Percentiles rank a stretch among this genome's conserved stretches.
phyloP scores from a whole-genome alignment of 441 rosid species.

The Mallotus japonicus region DNA sequence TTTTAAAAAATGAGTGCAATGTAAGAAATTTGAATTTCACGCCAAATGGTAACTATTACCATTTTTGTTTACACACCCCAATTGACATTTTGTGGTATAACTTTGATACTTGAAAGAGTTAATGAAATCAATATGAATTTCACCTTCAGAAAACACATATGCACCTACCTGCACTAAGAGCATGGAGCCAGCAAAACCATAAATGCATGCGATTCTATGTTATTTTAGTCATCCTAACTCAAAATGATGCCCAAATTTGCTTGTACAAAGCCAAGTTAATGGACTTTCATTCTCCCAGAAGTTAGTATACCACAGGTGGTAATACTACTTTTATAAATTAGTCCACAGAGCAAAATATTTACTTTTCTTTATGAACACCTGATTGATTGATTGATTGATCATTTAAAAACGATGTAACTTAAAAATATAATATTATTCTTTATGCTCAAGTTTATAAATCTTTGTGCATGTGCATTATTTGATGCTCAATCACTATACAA shows the following conservation, averaged over 20 bases:
- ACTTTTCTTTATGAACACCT: neutral
- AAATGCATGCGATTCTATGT: neutral
- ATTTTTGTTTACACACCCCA: neutral
- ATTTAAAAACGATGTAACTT: neutral
- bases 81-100: neutral
- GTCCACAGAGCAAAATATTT: neutral
- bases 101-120: too few species aligned
- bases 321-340: neutral
- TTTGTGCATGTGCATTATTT: conserved; percentile 54
- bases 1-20: neutral
- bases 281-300: conserved; percentile 56
- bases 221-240: neutral
- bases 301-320: conserved; percentile 79
- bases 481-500: conserved; percentile 65
- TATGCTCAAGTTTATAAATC: neutral
- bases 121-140: neutral
- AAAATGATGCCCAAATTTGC: conserved; percentile 65
- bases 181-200: neutral
- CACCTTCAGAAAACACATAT: neutral
- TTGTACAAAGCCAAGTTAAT: conserved; percentile 66
- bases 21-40: neutral
- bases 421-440: neutral
- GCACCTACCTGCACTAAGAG: neutral
- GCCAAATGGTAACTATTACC: neutral
- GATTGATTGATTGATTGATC: neutral